phyloP scores from a whole-genome alignment of 768 basidiomycete genomes.

The Trametopsis cervina region DNA sequence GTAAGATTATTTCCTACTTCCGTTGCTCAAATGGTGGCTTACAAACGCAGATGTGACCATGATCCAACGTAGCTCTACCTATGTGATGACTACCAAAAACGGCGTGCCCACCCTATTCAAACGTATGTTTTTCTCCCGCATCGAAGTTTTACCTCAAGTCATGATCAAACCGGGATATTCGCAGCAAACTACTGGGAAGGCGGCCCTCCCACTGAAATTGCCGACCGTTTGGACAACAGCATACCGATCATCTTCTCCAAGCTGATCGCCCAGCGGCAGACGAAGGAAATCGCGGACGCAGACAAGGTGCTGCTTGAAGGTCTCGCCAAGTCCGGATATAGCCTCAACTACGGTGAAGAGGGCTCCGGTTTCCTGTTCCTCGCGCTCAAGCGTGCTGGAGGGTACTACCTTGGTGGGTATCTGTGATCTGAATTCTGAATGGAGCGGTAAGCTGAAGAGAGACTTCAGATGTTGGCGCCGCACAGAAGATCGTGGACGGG shows the following conservation, averaged over 20 bases:
- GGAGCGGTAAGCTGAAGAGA: no score
- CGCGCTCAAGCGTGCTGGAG: neutral
- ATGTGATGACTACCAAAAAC: conserved; percentile 15
- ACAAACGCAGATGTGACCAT: neutral
- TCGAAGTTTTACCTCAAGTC: neutral
- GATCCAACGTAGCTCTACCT: conserved; percentile 5
- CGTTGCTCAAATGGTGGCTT: neutral
- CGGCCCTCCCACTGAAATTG: conserved; percentile 28
- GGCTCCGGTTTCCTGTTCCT: conserved; percentile 39
- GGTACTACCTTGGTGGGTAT: conserved; percentile 4
- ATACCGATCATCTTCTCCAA: conserved; percentile 27
- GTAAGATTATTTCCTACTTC: conserved; percentile 19
- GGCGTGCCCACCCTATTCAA: conserved; percentile 27
- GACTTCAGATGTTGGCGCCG: neutral
- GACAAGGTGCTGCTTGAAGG: conserved; percentile 47
- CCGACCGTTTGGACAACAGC: neutral
- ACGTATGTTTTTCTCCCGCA: no score
- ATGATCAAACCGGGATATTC: neutral
- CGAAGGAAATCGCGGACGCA: conserved; percentile 25
- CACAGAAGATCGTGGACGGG: conserved; percentile 3
- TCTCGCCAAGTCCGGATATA: conserved; percentile 52
- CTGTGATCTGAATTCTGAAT: no score
- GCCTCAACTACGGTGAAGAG: conserved; percentile 41
- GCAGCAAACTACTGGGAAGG: conserved; percentile 37
- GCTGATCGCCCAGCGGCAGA: conserved; percentile 23